A percentile compares a stretch with the other conserved stretches of the same genome.
Evolutionary conservation across 2,329 filamentous ascomycete genomes (phyloP).

Genomic region (Penicillium capsulatum): DNA sequence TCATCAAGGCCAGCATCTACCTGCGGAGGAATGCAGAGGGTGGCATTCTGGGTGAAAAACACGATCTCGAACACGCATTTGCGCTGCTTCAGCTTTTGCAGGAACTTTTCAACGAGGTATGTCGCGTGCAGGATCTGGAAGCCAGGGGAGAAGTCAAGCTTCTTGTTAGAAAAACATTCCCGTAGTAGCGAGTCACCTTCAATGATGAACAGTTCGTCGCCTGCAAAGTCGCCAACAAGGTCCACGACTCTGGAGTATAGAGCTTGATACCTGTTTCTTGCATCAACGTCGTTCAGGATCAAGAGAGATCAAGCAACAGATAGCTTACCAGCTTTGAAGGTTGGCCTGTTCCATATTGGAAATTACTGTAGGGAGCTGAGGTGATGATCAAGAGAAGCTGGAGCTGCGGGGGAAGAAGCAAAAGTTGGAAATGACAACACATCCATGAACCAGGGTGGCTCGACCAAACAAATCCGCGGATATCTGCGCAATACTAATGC

Average conservation of each 20-base stretch:
- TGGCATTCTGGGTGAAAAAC: constrained; percentile 57
- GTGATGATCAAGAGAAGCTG: no score
- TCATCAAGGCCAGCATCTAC: constrained; percentile 30
- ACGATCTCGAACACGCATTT: constrained; percentile 68
- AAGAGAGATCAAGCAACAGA: no score
- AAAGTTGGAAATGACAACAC: no score
- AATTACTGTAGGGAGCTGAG: no score
- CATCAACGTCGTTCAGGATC: no score
- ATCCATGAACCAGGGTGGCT: no score
- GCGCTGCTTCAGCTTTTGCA: constrained; percentile 56
- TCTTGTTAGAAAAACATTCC: constrained; percentile 58
- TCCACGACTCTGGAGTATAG: constrained; percentile 52
- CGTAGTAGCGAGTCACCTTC: constrained; percentile 70
- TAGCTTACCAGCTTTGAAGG: no score
- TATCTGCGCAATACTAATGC: no score
- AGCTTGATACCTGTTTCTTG: not conserved
- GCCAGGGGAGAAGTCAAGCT: constrained; percentile 60
- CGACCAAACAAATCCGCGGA: no score
- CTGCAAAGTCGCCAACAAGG: constrained; percentile 71
- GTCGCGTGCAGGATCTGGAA: constrained; percentile 69
- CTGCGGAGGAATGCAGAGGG: constrained; percentile 53
- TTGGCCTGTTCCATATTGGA: no score
- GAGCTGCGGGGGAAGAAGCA: no score
- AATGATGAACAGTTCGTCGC: constrained; percentile 66
- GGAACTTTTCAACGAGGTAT: constrained; percentile 64